These are phyloP conservation scores for Daedaleopsis nitida DNA, from an alignment of 768 basidiomycete genomes.

Conservation along the genomic window DNA sequence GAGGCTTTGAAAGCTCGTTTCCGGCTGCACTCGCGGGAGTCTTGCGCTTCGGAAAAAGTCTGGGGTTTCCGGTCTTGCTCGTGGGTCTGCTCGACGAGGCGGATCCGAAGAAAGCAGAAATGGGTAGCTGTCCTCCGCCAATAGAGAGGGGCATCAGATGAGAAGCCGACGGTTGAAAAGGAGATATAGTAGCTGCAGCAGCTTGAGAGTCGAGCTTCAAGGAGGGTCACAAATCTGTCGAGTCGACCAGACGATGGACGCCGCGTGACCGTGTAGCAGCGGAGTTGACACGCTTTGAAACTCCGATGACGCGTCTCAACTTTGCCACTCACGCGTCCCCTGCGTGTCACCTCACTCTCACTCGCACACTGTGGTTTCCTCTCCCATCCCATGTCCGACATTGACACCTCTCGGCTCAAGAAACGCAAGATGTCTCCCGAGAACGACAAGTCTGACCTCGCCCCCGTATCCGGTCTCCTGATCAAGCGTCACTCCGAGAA, in stretches of 20 bases:
- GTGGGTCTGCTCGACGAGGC: background rate
- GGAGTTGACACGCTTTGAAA: conserved; percentile 43
- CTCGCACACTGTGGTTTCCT: background rate
- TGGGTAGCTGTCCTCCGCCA: conserved; percentile 3
- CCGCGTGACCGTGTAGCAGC: conserved; percentile 13
- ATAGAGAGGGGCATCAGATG: background rate
- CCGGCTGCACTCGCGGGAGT: background rate
- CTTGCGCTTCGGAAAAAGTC: background rate
- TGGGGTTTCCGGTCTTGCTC: background rate
- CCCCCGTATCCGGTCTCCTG: conserved; percentile 57
- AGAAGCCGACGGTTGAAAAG: background rate
- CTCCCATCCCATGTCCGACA: conserved; percentile 5
- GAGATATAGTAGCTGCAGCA: no score
- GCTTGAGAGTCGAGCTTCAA: no score
- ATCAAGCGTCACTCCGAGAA: conserved; percentile 85
- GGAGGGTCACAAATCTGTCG: no score
- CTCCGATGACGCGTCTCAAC: conserved; percentile 28
- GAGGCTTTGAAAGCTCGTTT: background rate
- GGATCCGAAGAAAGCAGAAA: conserved; percentile 5
- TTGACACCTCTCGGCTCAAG: conserved; percentile 38
- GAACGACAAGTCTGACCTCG: conserved; percentile 30
- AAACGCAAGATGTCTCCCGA: conserved; percentile 60
- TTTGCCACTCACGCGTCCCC: conserved; percentile 2
- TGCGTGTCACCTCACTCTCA: background rate
- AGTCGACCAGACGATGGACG: background rate